A percentile compares a stretch with the other conserved stretches of the same genome.
These are phyloP conservation scores for Moricandia moricandioides DNA, from an alignment of 345 rosid genomes.

Conservation along the genomic window DNA sequence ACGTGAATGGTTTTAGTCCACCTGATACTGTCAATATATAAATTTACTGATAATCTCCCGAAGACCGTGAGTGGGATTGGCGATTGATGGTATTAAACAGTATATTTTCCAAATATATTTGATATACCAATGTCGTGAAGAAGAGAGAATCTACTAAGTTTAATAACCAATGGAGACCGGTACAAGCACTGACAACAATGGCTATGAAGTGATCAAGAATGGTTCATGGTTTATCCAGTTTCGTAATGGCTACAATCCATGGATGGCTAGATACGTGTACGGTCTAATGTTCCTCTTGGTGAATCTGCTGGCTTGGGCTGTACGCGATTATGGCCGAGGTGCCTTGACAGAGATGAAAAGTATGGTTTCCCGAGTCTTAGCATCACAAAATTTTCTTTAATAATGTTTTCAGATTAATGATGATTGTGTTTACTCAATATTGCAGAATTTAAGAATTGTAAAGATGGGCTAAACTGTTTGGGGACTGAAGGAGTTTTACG, in stretches of 20 bases:
- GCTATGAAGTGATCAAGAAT: constrained; percentile 44
- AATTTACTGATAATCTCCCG: neutral
- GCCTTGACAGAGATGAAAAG: constrained; percentile 69
- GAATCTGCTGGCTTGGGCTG: constrained; percentile 79
- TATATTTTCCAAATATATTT: neutral
- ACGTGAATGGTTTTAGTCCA: neutral
- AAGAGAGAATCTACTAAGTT: constrained; percentile 32
- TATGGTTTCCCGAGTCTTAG: constrained; percentile 24
- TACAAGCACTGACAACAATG: constrained; percentile 23
- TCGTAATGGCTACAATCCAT: constrained; percentile 71
- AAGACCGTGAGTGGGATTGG: neutral
- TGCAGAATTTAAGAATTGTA: constrained; percentile 70
- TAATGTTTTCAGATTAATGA: neutral
- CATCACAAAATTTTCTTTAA: neutral
- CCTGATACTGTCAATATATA: neutral
- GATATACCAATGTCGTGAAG: constrained; percentile 48
- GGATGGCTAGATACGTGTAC: constrained; percentile 93
- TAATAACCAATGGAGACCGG: constrained; percentile 55
- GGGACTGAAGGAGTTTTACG: constrained; percentile 93
- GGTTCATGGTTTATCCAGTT: constrained; percentile 79
- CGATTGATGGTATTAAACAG: neutral
- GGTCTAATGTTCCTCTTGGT: constrained; percentile 72
- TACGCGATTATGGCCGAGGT: constrained; percentile 71
- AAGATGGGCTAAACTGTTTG: constrained; percentile 63
- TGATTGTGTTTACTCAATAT: constrained; percentile 18